Conservation (phyloP, 164 flowering plant genomes). For the Sextonia rubra region DNA sequence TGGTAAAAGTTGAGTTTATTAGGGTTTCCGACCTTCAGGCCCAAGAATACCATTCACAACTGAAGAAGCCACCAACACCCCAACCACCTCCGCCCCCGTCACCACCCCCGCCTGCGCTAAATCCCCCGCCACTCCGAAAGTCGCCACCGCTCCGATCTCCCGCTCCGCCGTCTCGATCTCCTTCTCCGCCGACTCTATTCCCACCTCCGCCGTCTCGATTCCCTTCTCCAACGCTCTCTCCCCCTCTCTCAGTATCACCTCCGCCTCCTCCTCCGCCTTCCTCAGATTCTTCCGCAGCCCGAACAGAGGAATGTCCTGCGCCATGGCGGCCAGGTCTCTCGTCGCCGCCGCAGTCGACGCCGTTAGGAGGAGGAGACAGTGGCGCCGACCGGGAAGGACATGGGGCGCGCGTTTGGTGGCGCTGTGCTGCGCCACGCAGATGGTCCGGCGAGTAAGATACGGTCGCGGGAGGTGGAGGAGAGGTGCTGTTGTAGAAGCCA, state of each 20-base stretch:
- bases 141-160: slow-evolving; percentile 28
- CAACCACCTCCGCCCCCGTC: slow-evolving; percentile 65
- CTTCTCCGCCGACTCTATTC: slow-evolving; percentile 16
- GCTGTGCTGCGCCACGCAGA: slow-evolving; percentile 9
- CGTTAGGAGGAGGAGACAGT: slow-evolving; percentile 40
- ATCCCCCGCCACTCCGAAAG: slow-evolving; percentile 31
- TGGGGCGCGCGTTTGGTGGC: slow-evolving; percentile 13
- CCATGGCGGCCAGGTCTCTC: slow-evolving; percentile 27
- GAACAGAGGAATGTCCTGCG: slow-evolving; percentile 73
- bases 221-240: slow-evolving; percentile 68
- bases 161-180: slow-evolving; percentile 23
- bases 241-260: slow-evolving; percentile 62
- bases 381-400: slow-evolving; percentile 34
- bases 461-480: slow-evolving; percentile 22
- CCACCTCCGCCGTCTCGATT: slow-evolving; percentile 39
- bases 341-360: slow-evolving; percentile 30
- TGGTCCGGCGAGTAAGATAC: slow-evolving; percentile 16
- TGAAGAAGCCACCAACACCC: slow-evolving; percentile 62
- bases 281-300: slow-evolving; percentile 69
- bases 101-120: slow-evolving; percentile 76
- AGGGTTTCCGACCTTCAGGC: slow-evolving; percentile 37
- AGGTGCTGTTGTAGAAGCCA: slow-evolving; percentile 42
- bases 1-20: not conserved
- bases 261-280: slow-evolving; percentile 75
- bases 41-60: slow-evolving; percentile 78